Evolutionary conservation across 2,329 filamentous ascomycete genomes (phyloP).

Genomic region (Fusarium sp.): DNA sequence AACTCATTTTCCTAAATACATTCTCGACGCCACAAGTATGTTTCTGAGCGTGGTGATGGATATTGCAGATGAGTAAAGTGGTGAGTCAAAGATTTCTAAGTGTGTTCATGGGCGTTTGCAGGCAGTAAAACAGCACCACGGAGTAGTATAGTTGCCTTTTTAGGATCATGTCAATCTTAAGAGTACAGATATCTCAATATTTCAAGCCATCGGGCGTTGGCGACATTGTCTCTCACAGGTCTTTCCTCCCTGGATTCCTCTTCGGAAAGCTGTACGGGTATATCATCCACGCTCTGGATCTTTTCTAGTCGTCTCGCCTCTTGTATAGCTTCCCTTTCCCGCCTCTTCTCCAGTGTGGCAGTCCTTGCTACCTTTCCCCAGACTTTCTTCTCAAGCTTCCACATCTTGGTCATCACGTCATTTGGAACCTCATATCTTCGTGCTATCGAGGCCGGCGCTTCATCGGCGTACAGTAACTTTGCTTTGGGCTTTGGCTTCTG

Average conservation of each 20-base stretch:
- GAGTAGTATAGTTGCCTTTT: not conserved
- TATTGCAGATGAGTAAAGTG: not conserved
- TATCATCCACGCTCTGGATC: not conserved
- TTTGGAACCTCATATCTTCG: no score
- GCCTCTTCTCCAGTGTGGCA: not conserved
- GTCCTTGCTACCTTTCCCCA: constrained; percentile 60
- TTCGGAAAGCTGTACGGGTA: not conserved
- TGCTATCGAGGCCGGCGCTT: not conserved
- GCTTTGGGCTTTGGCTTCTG: not conserved
- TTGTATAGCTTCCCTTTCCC: not conserved
- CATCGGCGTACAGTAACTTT: not conserved
- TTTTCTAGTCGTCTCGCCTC: not conserved
- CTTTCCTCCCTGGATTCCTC: not conserved
- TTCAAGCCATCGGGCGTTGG: not conserved
- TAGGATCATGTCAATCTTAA: not conserved
- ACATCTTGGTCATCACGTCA: not conserved
- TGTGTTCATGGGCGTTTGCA: not conserved
- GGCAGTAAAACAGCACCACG: not conserved
- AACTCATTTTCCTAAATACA: not conserved
- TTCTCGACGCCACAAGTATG: not conserved
- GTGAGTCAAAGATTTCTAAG: not conserved
- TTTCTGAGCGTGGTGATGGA: not conserved
- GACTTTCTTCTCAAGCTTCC: constrained; percentile 73
- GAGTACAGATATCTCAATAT: not conserved
- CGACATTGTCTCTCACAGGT: not conserved